Base-by-base conservation (phyloP, 2,329 filamentous ascomycete species). In the Pestalotiopsis fici region DNA sequence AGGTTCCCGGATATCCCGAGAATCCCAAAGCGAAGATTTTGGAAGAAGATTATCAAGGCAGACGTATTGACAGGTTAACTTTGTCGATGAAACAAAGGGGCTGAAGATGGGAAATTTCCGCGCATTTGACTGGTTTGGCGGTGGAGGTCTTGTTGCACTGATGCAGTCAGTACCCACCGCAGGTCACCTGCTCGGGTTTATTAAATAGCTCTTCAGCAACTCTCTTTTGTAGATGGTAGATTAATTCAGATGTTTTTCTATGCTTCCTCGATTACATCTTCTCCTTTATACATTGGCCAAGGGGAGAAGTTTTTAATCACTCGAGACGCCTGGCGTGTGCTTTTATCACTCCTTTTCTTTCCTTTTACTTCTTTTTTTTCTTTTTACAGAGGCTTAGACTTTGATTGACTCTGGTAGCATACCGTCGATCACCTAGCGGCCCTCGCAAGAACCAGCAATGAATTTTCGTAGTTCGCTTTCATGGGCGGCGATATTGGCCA, bases 401-500 rank as follows among this genome's bases (percentile, higher is more conserved):
- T 47, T 18, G 39, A 47, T 13, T 47, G 11, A 1, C 18, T 47
- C 39, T 47, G 13, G 21, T 28, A 56, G 54, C 54, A 56, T 21
- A 56, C n/a, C 54, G 25, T 56, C 21, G n/a, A 56, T 4, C 54
- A 56, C 15, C 21, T 56, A 11, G 54, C 54, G 6, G 54, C 21
- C 13, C 54, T 56, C 54, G 78, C 79, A 5, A 81, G 77, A 56
- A 56, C 54, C 18, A 71, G 75, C 25, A 80, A 79, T 11, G 21
- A 12, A 3, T n/a, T n/a, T 2, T 27, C 54, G 25, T 7, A n/a
- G 0, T 83, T 82, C 65, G 67, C 83, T 4, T 75, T 83, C 12
- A 73, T 83, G 65, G 81, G 81, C 0, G 83, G 77, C 3, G 83
- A 85, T 66, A 71, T 78, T 21, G 82, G 78, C 15, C 82, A 84